These are phyloP conservation scores for Fusarium tupiense DNA, from an alignment of 2,329 filamentous ascomycete genomes.

Conservation along the genomic window DNA sequence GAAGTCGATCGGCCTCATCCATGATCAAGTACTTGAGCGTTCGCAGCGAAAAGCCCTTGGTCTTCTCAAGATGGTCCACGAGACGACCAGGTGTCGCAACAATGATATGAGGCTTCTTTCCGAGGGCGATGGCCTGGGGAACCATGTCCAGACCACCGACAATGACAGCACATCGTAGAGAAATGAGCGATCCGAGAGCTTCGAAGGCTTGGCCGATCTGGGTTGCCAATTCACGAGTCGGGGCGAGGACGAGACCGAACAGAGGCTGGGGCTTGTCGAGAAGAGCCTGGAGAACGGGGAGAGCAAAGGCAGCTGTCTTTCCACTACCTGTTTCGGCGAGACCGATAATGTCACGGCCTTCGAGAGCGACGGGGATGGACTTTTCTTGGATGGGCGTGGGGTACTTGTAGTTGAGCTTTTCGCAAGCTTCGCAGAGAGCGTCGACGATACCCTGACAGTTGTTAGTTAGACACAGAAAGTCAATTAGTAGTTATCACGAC, in stretches of 20 bases:
- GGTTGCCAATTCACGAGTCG: slow-evolving; percentile 90
- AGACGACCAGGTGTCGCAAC: slow-evolving; percentile 92
- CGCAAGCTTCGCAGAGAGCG: slow-evolving; percentile 88
- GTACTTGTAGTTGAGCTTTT: slow-evolving; percentile 79
- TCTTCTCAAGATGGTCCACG: slow-evolving; percentile 94
- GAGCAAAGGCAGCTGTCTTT: slow-evolving; percentile 94
- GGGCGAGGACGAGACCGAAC: slow-evolving; percentile 90
- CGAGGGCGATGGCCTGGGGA: slow-evolving; percentile 86
- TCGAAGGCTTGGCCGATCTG: slow-evolving; percentile 92
- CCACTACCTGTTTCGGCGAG: slow-evolving; percentile 95
- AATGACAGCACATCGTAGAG: slow-evolving; percentile 85
- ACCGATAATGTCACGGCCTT: slow-evolving; percentile 88
- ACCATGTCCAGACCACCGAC: slow-evolving; percentile 98
- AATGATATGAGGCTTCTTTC: slow-evolving; percentile 95
- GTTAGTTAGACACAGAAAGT: slow-evolving; percentile 34
- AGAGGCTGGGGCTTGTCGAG: slow-evolving; percentile 87
- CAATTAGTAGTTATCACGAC: slow-evolving; percentile 1
- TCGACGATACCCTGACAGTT: slow-evolving; percentile 77
- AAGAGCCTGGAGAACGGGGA: slow-evolving; percentile 90
- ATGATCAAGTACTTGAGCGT: slow-evolving; percentile 89
- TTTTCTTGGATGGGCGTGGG: slow-evolving; percentile 91
- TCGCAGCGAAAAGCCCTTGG: slow-evolving; percentile 90
- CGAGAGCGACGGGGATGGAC: slow-evolving; percentile 82
- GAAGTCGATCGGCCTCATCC: slow-evolving; percentile 91
- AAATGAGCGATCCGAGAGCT: slow-evolving; percentile 85